Evolutionary conservation across 106 monocot genomes (phyloP).

Genomic region (Dendrobium officinale): DNA sequence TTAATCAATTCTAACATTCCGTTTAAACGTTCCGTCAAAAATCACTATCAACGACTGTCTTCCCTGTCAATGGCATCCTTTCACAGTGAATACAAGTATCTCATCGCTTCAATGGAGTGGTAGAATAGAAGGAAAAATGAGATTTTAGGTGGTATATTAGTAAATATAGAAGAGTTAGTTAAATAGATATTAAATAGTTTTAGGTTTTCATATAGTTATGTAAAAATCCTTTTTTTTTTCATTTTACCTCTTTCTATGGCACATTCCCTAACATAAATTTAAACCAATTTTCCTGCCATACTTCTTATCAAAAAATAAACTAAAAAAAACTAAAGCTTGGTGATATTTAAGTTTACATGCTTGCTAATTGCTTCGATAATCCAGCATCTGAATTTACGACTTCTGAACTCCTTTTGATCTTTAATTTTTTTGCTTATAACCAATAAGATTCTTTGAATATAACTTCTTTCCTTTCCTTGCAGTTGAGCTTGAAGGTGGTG

Average conservation of each 20-base stretch:
- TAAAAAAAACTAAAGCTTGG: background rate
- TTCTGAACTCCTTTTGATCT: background rate
- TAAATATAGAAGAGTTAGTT: too few species aligned
- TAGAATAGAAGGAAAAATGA: too few species aligned
- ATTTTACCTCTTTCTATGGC: background rate
- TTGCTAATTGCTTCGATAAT: too few species aligned
- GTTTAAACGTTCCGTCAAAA: too few species aligned
- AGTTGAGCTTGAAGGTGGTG: constrained; percentile 97
- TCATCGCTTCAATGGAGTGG: too few species aligned
- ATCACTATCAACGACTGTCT: background rate
- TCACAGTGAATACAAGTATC: too few species aligned
- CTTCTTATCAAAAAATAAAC: background rate
- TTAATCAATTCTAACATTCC: too few species aligned
- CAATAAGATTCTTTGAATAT: background rate
- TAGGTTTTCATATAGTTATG: too few species aligned
- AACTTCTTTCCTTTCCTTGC: constrained; percentile 9
- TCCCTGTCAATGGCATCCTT: too few species aligned
- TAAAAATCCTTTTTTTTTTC: background rate
- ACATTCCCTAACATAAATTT: background rate
- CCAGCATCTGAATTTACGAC: background rate
- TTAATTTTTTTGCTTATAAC: background rate
- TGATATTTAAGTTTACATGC: too few species aligned
- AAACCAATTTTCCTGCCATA: background rate
- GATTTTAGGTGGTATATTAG: too few species aligned
- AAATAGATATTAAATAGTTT: too few species aligned